Evolutionary conservation across 2,329 filamentous ascomycete species (phyloP), one percentile per base, ranked within the genome.

Genomic region (Graphilbum ipis-grandicollis): DNA sequence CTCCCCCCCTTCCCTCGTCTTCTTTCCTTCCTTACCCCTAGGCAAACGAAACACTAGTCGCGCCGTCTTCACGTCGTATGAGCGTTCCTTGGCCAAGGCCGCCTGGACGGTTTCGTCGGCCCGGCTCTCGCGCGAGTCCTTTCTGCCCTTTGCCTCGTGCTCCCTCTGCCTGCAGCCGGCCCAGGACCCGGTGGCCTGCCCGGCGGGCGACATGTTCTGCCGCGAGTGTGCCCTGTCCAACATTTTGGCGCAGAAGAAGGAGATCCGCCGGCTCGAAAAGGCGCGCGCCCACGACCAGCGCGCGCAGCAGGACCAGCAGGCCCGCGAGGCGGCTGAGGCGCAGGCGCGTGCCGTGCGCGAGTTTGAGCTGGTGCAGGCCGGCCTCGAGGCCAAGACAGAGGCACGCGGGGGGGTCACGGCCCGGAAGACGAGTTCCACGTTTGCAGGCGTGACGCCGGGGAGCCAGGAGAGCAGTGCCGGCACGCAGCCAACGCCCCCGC

Each of bases 161-260:
- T 73, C 78, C 37, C 67, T 98, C 21, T 98, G 88, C 51, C 75
- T 96, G 14, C 72, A 85, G 41, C 71, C 78, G 8, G 80, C 86
- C 17, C 71, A 78, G 22, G 73, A 84, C 33, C 86, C 90, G 1
- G 84, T 94, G 26, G 75, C 83, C 18, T 96, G 88, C 56, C 63
- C 70, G 3, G 71, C 76, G 44, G 88, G 88, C 42, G 86, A 96
- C 55, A 66, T 98, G 13, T 96, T 96, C 61, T 98, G 88, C 56
- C 76, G 84, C 47, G 90, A 96, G 60, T 98, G 88, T 59, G 86
- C 85, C 9, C 71, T 96, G 37, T 76, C 66, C 46, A 93, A 96
- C 49, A 75, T 98, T n/a, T 66, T 96, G 1, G 71, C 84, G 1
- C 88, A 98, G 56, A 78, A 83, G 47, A 81, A 86, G 58, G 90